phyloP scores from a whole-genome alignment of 208 protist genomes.

The Wallacemonas sp. region DNA sequence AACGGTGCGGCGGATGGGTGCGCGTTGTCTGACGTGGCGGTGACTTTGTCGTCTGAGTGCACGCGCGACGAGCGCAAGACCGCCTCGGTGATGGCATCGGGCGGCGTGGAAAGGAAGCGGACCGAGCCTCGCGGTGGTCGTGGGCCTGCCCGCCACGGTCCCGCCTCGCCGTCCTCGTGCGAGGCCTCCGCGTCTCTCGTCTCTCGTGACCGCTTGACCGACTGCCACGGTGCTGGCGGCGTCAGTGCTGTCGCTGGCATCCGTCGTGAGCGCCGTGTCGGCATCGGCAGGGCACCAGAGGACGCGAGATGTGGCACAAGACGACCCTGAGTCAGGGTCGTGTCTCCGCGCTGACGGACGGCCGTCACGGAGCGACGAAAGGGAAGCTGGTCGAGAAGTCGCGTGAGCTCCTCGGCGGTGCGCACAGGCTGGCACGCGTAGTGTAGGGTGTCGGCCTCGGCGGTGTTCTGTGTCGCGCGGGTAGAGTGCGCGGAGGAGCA shows the following conservation, averaged over 20 bases:
- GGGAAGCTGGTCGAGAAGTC: background rate
- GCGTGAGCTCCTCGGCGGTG: background rate
- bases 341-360: background rate
- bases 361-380: background rate
- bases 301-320: too few relatives aligned
- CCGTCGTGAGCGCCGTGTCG: too few relatives aligned
- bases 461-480: background rate
- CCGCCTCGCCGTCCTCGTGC: too few relatives aligned
- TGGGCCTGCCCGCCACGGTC: too few relatives aligned
- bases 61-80: too few relatives aligned
- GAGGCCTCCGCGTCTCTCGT: background rate
- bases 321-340: conserved; percentile 1
- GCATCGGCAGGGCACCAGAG: too few relatives aligned
- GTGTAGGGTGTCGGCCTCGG: background rate
- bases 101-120: background rate
- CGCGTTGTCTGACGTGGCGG: too few relatives aligned
- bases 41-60: too few relatives aligned
- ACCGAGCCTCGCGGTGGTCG: background rate
- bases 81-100: background rate
- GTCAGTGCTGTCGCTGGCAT: background rate
- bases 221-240: background rate
- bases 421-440: background rate
- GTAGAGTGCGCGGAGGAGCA: too few relatives aligned
- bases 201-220: background rate
- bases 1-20: too few relatives aligned